These are phyloP conservation scores for barley (Hordeum vulgare) DNA, from an alignment of 176 grass and related monocot species.

Conservation along the genomic window MorexV3_pseudomolecules_assembly NC_058522.1:386384837-386385336, in stretches of 20 bases:
- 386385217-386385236: conserved; percentile 21
- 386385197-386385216: conserved; percentile 7
- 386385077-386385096: conserved; percentile 56
- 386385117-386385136: conserved; percentile 15
- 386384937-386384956: conserved; percentile 52
- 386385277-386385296: conserved; percentile 32
- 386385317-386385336: conserved; percentile 35
- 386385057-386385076: conserved; percentile 28
- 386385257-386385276: conserved; percentile 26
- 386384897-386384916: conserved; percentile 21
- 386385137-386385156: conserved; percentile 23
- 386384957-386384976: conserved; percentile 38
- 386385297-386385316: conserved; percentile 55
- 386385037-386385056: neutral
- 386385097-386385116: conserved; percentile 32
- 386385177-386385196: neutral
- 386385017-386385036: conserved; percentile 36
- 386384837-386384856: conserved; percentile 25
- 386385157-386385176: conserved; percentile 35
- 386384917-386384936: conserved; percentile 27
- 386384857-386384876: conserved; percentile 44
- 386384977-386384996: conserved; percentile 39
- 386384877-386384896: conserved; percentile 42
- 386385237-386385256: conserved; percentile 20
- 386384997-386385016: conserved; percentile 46